Conservation (phyloP, 768 basidiomycete genomes). For the Rhodotorula graminis region DNA sequence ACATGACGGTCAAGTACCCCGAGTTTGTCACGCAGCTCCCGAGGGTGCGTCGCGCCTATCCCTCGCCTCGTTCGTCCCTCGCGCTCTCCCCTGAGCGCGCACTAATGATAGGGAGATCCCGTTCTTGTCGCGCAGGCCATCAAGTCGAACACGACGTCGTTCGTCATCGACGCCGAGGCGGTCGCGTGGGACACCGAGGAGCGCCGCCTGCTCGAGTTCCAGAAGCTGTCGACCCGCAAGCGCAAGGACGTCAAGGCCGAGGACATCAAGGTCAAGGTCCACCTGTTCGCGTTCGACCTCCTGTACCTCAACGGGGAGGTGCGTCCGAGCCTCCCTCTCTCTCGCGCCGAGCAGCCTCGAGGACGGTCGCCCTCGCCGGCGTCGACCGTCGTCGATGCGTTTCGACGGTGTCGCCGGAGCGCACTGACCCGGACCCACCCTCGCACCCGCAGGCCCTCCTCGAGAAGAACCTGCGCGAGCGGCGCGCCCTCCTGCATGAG, state of each 20-base stretch:
- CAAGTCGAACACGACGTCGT: constrained; percentile 69
- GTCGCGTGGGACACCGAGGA: constrained; percentile 81
- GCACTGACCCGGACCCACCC: not conserved
- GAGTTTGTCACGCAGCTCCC: constrained; percentile 94
- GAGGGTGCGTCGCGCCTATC: constrained; percentile 53
- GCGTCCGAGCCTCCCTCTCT: constrained; percentile 41
- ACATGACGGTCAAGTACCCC: constrained; percentile 99
- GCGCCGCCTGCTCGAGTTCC: constrained; percentile 78
- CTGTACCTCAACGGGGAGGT: constrained; percentile 97
- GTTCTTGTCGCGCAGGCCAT: constrained; percentile 59
- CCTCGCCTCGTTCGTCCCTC: constrained; percentile 3
- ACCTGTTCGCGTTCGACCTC: constrained; percentile 91
- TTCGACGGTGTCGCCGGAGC: not conserved
- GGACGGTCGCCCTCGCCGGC: too few species aligned
- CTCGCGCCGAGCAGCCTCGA: not conserved
- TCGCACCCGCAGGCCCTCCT: constrained; percentile 64
- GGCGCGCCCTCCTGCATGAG: constrained; percentile 68
- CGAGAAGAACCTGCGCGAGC: constrained; percentile 65
- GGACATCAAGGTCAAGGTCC: constrained; percentile 94
- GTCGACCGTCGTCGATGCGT: too few species aligned
- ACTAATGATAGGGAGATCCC: not conserved
- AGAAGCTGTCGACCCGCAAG: constrained; percentile 88
- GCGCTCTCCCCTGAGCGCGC: not conserved
- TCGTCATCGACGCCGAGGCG: constrained; percentile 93
- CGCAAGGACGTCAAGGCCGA: constrained; percentile 97